A percentile compares a stretch with the other conserved stretches of the same genome.
Conservation (phyloP, 208 protist genomes). For the Acanthamoeba healyi region DNA sequence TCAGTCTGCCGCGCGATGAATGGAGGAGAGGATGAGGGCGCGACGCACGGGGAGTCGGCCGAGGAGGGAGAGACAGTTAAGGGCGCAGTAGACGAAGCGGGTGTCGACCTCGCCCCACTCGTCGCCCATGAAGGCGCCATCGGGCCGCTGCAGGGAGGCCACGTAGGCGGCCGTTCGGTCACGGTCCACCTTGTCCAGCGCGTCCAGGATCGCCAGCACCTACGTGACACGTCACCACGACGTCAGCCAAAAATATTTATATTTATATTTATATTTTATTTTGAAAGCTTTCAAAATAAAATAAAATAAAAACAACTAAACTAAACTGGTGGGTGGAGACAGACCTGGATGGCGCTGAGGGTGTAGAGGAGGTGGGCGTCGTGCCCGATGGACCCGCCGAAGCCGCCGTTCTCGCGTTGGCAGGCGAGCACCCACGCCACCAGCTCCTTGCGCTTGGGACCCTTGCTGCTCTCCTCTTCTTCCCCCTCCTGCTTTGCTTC, state of each 20-base stretch:
- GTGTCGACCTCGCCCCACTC: conserved; percentile 99
- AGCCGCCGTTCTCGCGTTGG: conserved; percentile 93
- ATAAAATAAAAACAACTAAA: conserved; percentile 84
- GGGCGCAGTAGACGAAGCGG: conserved; percentile 98
- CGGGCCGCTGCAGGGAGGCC: conserved; percentile 94
- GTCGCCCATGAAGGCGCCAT: conserved; percentile 99
- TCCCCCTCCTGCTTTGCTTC: conserved; percentile 62
- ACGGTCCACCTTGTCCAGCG: conserved; percentile 78
- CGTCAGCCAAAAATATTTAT: too few relatives aligned
- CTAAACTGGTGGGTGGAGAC: conserved; percentile 92
- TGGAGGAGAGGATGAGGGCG: conserved; percentile 76
- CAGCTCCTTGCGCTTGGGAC: background rate
- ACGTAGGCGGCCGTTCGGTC: conserved; percentile 80
- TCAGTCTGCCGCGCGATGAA: too few relatives aligned
- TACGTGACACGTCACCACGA: too few relatives aligned
- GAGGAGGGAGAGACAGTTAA: conserved; percentile 96
- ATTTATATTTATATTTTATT: too few relatives aligned
- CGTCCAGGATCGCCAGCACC: conserved; percentile 85
- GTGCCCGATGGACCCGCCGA: conserved; percentile 97
- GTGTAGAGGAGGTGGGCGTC: conserved; percentile 99
- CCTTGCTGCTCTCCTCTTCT: background rate
- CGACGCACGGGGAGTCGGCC: conserved; percentile 82
- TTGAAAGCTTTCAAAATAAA: too few relatives aligned
- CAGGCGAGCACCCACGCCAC: background rate
- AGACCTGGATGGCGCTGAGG: conserved; percentile 97